A percentile compares a stretch with the other conserved stretches of the same genome.
phyloP scores from a whole-genome alignment of 495 filamentous ascomycete species.

The Penicillium parvum region DNA sequence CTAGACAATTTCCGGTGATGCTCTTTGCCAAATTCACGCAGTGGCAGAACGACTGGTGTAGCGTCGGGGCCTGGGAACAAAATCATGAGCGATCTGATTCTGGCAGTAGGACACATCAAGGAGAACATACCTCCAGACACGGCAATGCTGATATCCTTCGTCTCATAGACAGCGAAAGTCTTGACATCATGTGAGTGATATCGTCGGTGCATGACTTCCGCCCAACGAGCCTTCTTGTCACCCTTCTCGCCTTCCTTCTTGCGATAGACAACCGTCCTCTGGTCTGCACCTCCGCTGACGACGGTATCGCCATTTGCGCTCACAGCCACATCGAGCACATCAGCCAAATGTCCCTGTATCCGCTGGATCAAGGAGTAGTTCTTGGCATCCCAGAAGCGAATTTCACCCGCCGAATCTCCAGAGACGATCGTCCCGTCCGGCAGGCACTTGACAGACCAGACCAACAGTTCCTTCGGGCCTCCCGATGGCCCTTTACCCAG shows the following conservation, averaged over 20 bases:
- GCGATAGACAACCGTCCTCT: slow-evolving; percentile 75
- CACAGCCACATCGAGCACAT: slow-evolving; percentile 77
- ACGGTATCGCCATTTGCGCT: slow-evolving; percentile 78
- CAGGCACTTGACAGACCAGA: slow-evolving; percentile 88
- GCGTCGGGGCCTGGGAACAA: slow-evolving; percentile 69
- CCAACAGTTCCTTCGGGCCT: slow-evolving; percentile 77
- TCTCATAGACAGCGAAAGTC: slow-evolving; percentile 86
- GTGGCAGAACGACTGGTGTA: slow-evolving; percentile 70
- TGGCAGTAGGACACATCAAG: background rate
- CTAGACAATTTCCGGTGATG: slow-evolving; percentile 71
- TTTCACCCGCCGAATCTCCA: slow-evolving; percentile 87
- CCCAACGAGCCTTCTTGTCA: slow-evolving; percentile 65
- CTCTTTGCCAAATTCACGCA: slow-evolving; percentile 76
- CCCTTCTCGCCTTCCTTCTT: slow-evolving; percentile 49
- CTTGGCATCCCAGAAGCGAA: slow-evolving; percentile 90
- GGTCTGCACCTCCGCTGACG: slow-evolving; percentile 89
- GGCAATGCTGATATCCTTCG: slow-evolving; percentile 73
- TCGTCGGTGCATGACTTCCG: slow-evolving; percentile 72
- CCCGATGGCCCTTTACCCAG: slow-evolving; percentile 70
- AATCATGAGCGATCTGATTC: slow-evolving; percentile 30
- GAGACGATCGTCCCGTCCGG: slow-evolving; percentile 87
- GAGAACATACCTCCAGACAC: slow-evolving; percentile 77
- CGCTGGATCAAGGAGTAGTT: slow-evolving; percentile 83
- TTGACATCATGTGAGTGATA: slow-evolving; percentile 94
- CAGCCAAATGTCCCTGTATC: slow-evolving; percentile 80